These are phyloP conservation scores for Trifolium dubium DNA, from an alignment of 306 rosid genomes.

Conservation along the genomic window DNA sequence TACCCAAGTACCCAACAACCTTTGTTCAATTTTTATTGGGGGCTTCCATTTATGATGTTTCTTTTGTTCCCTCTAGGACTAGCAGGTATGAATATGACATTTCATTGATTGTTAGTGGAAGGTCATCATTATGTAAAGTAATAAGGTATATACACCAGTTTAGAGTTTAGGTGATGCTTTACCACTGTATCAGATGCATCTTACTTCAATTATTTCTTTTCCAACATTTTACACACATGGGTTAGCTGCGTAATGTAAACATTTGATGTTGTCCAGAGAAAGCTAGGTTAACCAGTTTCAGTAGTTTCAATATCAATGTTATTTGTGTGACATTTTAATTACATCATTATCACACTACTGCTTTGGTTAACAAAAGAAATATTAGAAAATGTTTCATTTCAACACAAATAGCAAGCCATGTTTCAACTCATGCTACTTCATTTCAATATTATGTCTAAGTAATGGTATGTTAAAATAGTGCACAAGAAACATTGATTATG, in stretches of 20 bases:
- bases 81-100: constrained; percentile 2
- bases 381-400: background rate
- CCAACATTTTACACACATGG: background rate
- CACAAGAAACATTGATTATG: constrained; percentile 18
- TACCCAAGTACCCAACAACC: background rate
- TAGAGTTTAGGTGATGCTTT: constrained; percentile 8
- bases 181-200: background rate
- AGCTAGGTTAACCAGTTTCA: background rate
- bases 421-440: background rate
- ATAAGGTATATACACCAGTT: background rate
- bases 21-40: constrained; percentile 4
- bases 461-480: background rate
- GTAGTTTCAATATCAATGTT: background rate
- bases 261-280: background rate
- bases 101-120: background rate
- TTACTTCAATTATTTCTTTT: background rate
- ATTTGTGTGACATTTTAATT: constrained; percentile 5
- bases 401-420: background rate
- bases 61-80: constrained; percentile 38
- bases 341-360: constrained; percentile 5
- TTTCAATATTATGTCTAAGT: background rate
- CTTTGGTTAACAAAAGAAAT: background rate
- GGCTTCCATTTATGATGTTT: constrained; percentile 38
- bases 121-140: background rate
- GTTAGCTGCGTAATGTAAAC: background rate